Base-by-base conservation (phyloP, 192 early-diverging fungal species). In the Coemansia aciculifera region DNA sequence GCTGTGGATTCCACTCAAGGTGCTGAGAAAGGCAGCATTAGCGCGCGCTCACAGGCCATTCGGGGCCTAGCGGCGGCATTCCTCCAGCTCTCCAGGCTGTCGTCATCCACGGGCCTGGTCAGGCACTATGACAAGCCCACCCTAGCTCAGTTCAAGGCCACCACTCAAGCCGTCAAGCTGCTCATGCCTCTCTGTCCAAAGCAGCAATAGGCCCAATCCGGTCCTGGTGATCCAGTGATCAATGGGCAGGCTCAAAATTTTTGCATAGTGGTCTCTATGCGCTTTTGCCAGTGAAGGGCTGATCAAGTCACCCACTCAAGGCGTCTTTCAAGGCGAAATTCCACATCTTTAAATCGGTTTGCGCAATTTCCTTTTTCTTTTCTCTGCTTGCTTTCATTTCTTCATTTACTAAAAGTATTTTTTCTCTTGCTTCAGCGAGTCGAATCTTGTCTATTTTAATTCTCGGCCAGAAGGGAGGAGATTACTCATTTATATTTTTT, bases 141-240 rank as follows among this genome's bases (percentile, higher is more conserved):
- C 24, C 75, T 82, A 29, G 75, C 79, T 13, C 79, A 74, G 38
- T 77, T 82, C 75, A 82, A 82, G 66, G 51, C 72, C 34, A 72
- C 75, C 1, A 82, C 75, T 27, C 71, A 77, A 27, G 75, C 72
- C 0, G 68, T 82, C 74, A 82, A 77, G 69, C 68, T 44, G 64
- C 75, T 82, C 24, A 71, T 77, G 72, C 63, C 73, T 3, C 68
- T 67, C 3, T 61, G 34, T 44, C 54, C n/a, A 36, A 67, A 46
- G 17, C 40, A 27, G 24, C 32, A 21, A 29, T 1, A 67, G 43
- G 34, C 9, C 19, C 36, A 27, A 40, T 54, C 36, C 24, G 6
- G 17, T 10, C 9, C 38, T 21, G 29, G 11, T 46, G 37, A 34
- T 56, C 32, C 57, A 9, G 17, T 64, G 31, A 54, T 66, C 64